Base-by-base conservation (phyloP, 495 filamentous ascomycete species). In the Penicillium alfredii region DNA sequence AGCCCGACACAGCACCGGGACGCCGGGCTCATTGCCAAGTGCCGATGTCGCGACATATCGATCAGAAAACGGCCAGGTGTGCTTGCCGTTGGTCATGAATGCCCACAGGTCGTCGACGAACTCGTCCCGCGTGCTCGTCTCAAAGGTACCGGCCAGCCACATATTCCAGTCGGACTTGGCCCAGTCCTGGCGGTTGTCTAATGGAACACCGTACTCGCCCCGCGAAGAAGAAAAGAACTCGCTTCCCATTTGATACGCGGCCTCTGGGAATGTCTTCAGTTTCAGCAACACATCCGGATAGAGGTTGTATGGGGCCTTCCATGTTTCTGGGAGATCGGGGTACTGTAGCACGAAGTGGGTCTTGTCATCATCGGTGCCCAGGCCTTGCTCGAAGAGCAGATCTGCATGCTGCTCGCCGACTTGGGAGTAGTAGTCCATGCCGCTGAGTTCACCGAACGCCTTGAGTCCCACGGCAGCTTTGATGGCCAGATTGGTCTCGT, bases 401-500 rank as follows among this genome's bases (percentile, higher is more conserved):
- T 54, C 34, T 13, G 67, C 71, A 35, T 61, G 61, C 14, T 58
- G 44, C 6, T 64, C 49, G 3, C 61, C 69, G 30, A 60, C 57
- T 4, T 42, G 48, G 8, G 61, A 66, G 42, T 74, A 76, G 7
- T 57, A 52, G 0, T 29, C 13, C 5, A 55, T 35, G 3, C 63
- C 62, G 28, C 58, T 64, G 24, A 73, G 35, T 14, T 53, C 51
- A 4, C 72, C 69, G 40, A 59, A 69, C 20, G 73, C 72, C 27
- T 63, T 68, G 18, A 80, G 56, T 2, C 66, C 74, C 2, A 80
- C 61, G 2, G 73, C 71, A 16, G 72, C 69, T 33, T 76, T 77
- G 45, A 78, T 73, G 4, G 74, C 74, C 2, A 78, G 63, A 40
- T 72, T 74, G 3, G 73, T 78, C 44, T 76, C 68, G 41, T 77